Base-by-base conservation (phyloP, 805 yeast species). In the Yamadazyma olivae region DNA sequence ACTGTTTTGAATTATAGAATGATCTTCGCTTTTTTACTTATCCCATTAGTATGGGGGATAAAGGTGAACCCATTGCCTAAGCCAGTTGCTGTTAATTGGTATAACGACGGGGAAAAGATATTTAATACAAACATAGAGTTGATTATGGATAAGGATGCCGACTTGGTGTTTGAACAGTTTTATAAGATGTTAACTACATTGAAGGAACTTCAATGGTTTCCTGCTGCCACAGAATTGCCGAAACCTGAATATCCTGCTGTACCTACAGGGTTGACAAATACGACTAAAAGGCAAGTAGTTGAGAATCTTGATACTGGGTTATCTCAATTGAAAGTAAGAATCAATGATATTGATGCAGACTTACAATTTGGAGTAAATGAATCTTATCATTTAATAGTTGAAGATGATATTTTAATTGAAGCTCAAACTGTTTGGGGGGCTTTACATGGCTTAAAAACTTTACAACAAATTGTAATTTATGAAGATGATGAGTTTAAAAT, bases 371-470 rank as follows among this genome's bases (percentile, higher is more conserved):
- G 61, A 5, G 67, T 63, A 19, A 56, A 65, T 41, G 71, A 66
- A 43, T 47, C 64, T 6, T 67, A 63, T 40, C 40, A 50, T 12
- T 36, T 67, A 32, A 27, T 32, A 3, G 44, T 57, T 3, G 35
- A 35, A 12, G 36, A 39, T 16, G 17, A 18, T n/a, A 46, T 65
- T 17, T 21, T 28, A 6, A 56, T 67, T 23, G 35, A 29, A 1
- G 59, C 71, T 5, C 45, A 29, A 14, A 67, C 71, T 3, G 43
- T 53, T 5, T 67, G 70, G 71, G 74, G 73, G 10, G 71, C 64
- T 2, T 48, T 68, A 30, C 60, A 65, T 41, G 71, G 64, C 0
- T 54, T 68, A 25, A 50, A 58, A 6, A 67, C 74, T 2, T 46
- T 67, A 22, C 65, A 66, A 36, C 73, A 68, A 44, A 33, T 68